Percentiles rank a stretch among this genome's conserved stretches.
Conservation (phyloP, 2,329 filamentous ascomycete genomes). For the Colletotrichum gloeosporioides region DNA sequence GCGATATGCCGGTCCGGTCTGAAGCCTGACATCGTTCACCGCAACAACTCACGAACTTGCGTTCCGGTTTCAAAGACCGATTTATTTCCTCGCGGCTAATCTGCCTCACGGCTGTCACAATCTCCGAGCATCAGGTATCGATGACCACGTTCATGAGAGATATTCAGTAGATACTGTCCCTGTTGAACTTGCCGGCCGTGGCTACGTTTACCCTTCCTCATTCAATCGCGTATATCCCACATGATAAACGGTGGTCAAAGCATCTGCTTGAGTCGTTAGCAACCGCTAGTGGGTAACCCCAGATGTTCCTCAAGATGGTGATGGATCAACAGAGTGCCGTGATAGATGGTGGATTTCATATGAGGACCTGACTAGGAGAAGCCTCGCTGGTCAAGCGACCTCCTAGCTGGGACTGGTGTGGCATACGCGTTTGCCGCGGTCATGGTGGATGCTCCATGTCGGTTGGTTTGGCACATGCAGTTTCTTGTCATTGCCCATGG, state of each 20-base stretch:
- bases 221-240: conserved; percentile 3
- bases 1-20: neutral
- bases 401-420: neutral
- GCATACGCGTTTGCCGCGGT: neutral
- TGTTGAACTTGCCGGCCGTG: neutral
- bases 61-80: neutral
- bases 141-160: neutral
- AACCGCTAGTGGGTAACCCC: conserved; percentile 2
- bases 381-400: neutral
- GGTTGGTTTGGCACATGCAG: neutral
- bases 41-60: neutral
- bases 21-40: neutral
- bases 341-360: neutral
- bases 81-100: neutral
- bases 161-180: conserved; percentile 12
- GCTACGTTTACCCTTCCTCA: neutral
- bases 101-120: neutral
- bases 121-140: neutral
- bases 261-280: conserved; percentile 11
- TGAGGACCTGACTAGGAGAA: neutral
- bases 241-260: conserved; percentile 21
- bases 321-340: conserved; percentile 6
- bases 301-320: conserved; percentile 15
- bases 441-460: neutral
- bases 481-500: neutral